Percentiles rank a stretch among this genome's conserved stretches.
Conservation (phyloP, 1,284 basidiomycete species). For the Cryptococcus sp. region DNA sequence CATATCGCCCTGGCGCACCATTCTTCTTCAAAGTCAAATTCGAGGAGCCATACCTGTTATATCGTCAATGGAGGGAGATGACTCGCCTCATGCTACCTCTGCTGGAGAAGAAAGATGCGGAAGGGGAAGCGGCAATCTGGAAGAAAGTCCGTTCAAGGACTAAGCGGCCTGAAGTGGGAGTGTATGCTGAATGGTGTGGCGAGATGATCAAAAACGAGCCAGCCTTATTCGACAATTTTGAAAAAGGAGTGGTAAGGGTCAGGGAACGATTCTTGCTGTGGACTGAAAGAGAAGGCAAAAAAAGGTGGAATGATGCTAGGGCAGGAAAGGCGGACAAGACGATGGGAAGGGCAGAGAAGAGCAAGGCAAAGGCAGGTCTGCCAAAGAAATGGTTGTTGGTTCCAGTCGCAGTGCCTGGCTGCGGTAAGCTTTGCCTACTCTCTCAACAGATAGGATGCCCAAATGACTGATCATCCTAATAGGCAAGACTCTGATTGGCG, state of each 20-base stretch:
- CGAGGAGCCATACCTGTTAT: slow-evolving; percentile 98
- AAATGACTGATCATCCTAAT: slow-evolving; percentile 1
- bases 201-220: slow-evolving; percentile 67
- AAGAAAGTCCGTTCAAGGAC: slow-evolving; percentile 40
- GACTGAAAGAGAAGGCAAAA: slow-evolving; percentile 61
- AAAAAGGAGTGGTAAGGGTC: slow-evolving; percentile 74
- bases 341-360: slow-evolving; percentile 14
- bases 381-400: slow-evolving; percentile 79
- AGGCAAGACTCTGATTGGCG: slow-evolving; percentile 86
- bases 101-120: slow-evolving; percentile 13
- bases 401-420: slow-evolving; percentile 88
- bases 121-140: slow-evolving; percentile 35
- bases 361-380: slow-evolving; percentile 32
- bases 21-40: slow-evolving; percentile 99
- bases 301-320: slow-evolving; percentile 54
- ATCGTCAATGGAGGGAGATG: slow-evolving; percentile 95
- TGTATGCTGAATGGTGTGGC: slow-evolving; percentile 54
- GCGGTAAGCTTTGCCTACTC: slow-evolving; percentile 61
- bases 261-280: slow-evolving; percentile 78
- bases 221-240: slow-evolving; percentile 65
- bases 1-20: slow-evolving; percentile 74
- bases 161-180: slow-evolving; percentile 50
- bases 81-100: slow-evolving; percentile 71
- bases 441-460: not conserved
- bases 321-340: slow-evolving; percentile 41